A percentile compares a stretch with the other conserved stretches of the same genome.
phyloP scores from a whole-genome alignment of 164 flowering plant species.

The Paratinospora sagittata region DNA sequence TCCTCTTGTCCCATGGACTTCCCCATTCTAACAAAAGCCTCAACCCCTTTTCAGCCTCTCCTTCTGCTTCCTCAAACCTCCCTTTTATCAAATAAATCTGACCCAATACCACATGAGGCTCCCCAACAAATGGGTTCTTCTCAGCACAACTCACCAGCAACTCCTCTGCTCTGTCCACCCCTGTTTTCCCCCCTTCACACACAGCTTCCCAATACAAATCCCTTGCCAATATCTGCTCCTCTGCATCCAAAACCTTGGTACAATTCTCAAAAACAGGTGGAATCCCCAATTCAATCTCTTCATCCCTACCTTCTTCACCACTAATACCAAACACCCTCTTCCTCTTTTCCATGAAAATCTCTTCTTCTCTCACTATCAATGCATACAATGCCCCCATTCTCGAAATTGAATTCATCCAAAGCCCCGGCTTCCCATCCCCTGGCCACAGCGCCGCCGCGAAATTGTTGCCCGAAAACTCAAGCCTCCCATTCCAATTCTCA shows the following conservation, averaged over 20 bases:
- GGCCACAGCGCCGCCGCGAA: conserved; percentile 68
- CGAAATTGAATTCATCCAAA: conserved; percentile 81
- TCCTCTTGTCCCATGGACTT: conserved; percentile 96
- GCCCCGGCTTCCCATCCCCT: conserved; percentile 87
- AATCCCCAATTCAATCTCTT: conserved; percentile 61
- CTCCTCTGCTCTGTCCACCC: conserved; percentile 48
- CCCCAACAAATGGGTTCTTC: conserved; percentile 91
- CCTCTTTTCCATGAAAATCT: conserved; percentile 43
- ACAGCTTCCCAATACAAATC: conserved; percentile 90
- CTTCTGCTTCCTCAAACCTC: conserved; percentile 68
- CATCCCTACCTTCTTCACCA: conserved; percentile 33
- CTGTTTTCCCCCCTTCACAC: conserved; percentile 25
- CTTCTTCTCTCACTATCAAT: conserved; percentile 70
- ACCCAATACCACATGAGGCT: conserved; percentile 66
- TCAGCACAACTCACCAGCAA: conserved; percentile 45
- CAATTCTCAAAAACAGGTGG: conserved; percentile 78
- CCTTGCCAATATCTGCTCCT: conserved; percentile 63
- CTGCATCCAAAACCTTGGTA: conserved; percentile 52
- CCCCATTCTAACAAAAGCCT: conserved; percentile 79
- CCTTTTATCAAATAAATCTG: conserved; percentile 60
- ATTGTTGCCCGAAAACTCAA: conserved; percentile 61
- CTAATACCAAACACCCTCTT: conserved; percentile 25
- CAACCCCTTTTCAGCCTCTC: conserved; percentile 65
- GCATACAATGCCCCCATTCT: conserved; percentile 74
- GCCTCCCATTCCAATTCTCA: conserved; percentile 55